Base-by-base conservation (phyloP, 345 rosid species). In the Eucalyptus virginea region DNA sequence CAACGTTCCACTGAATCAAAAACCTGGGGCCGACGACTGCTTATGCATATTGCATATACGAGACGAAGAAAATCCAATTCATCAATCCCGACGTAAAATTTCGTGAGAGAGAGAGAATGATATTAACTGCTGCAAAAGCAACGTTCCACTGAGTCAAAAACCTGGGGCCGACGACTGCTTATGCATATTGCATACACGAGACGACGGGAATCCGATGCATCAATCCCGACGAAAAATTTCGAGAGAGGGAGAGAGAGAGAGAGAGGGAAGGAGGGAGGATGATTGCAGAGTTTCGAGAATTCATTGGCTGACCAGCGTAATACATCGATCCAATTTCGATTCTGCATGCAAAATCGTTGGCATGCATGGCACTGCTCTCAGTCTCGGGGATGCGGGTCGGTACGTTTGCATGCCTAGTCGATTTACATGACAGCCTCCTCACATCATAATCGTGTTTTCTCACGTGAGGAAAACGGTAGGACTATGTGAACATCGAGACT, bases 351-450 rank as follows among this genome's bases (percentile, higher is more conserved):
- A 5, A 62, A 34, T 69, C 81, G 14, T 69, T 6, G 81, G 44
- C 81, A 72, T 72, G 81, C 81, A 72, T 19, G 81, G 45, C 81
- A 6, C 81, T 37, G 13, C 81, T 34, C 26, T 10, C 28, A 3
- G 81, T 11, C 45, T 10, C 45, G 14, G 81, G 7, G 88, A 47
- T 67, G 40, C 65, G 92, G 95, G 89, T 91, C 88, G 52, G 90
- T 88, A 89, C 92, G 54, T 44, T 88, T 89, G 94, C 95, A 93
- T 91, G 95, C 93, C 92, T 90, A 92, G 90, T 89, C 93, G 81
- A 37, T 37, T 19, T 9, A 34, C 45, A 92, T 89, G 94, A 92
- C 94, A 94, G 89, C 83, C 89, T 87, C 44, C 44, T 72, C 81
- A 18, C 26, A 19, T 34, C 24, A 19, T 52, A 9, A 10, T 19